Base-by-base conservation (phyloP, 2,329 filamentous ascomycete genomes). In the Pseudopithomyces chartarum region DNA sequence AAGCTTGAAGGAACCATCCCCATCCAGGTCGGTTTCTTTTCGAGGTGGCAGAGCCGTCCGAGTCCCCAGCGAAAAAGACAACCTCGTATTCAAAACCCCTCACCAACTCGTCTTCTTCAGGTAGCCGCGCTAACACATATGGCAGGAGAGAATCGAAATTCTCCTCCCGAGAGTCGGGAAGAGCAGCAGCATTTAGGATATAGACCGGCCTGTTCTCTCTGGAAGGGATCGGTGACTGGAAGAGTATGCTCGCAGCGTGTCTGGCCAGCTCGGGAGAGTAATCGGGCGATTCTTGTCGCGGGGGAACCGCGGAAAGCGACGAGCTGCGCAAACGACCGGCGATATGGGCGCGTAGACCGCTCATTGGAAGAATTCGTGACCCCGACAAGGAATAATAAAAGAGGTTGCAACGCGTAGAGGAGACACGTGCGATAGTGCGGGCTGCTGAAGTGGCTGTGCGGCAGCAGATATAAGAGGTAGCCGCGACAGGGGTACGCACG, bases 1-100 rank as follows among this genome's bases (percentile, higher is more conserved):
- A 85, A 15, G 82, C 82, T 62, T 85, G 82, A 49, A 85, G 70
- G 60, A 83, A 84, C 83, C 83, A 85, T 38, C 81, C 81, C 77
- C 81, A 82, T 23, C 80, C 80, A 1, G 83, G 82, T 43, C 78
- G 65, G 49, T 75, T 76, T 69, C 81, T 83, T 69, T 79, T 83
- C 40, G 73, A 69, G 10, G 78, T 79, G 13, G 73, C 75, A 45
- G 75, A 77, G 46, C 78, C 80, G 45, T 77, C 76, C 36, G 78
- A 78, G 10, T 81, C 82, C n/a, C 82, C 83, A 4, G 83, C 82
- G 63, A 85, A 85, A 71, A 85, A 84, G 54, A 85, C 74, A 44
- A 85, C 78, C 64, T 84, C 83, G 61, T 85, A 85, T 54, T 83
- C 81, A 19, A 78, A 79, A 1, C 82, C 82, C 46, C 76, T 77